Base-by-base conservation (phyloP, 1,284 basidiomycete species). In the Gomphus sp. region DNA sequence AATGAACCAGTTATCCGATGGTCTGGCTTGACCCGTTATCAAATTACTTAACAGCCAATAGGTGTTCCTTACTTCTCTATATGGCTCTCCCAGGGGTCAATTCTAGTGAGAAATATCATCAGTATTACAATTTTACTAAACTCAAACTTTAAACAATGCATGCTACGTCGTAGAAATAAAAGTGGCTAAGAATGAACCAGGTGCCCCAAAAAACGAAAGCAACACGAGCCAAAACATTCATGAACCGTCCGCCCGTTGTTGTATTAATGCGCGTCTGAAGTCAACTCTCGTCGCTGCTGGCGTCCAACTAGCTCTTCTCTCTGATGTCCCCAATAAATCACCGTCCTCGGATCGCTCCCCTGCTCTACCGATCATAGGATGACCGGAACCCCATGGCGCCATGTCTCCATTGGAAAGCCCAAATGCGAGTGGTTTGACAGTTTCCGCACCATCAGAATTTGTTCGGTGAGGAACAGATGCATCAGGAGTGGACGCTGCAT, bases 301-400 rank as follows among this genome's bases (percentile, higher is more conserved):
- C 3, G 57, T 58, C 57, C 57, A 58, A 37, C 57, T 58, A 10
- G 57, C 57, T 45, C 57, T 28, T n/a, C 57, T 28, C 37, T 58
- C 44, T 8, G 48, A 50, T 7, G 48, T 50, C 28, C 28, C 48
- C 22, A 22, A 48, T 22, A 14, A 12, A n/a, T n/a, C n/a, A n/a
- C n/a, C n/a, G n/a, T n/a, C n/a, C n/a, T n/a, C n/a, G n/a, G n/a
- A n/a, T n/a, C n/a, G n/a, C 2, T 50, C 48, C 33, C 28, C 33
- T 33, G 8, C 28, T n/a, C 16, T 33, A 5, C 45, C 39, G 11
- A 7, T 4, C 39, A n/a, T 4, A 7, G 39, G 11, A 41, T n/a
- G 11, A 11, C 39, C 8, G 16, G 9, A n/a, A 14, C 39, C 39
- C 39, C 39, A 41, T n/a, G 39, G 18, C 22, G 34, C 41, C 52